Conservation (phyloP, 140 eudicot species). For the Oenanthe javanica region DNA sequence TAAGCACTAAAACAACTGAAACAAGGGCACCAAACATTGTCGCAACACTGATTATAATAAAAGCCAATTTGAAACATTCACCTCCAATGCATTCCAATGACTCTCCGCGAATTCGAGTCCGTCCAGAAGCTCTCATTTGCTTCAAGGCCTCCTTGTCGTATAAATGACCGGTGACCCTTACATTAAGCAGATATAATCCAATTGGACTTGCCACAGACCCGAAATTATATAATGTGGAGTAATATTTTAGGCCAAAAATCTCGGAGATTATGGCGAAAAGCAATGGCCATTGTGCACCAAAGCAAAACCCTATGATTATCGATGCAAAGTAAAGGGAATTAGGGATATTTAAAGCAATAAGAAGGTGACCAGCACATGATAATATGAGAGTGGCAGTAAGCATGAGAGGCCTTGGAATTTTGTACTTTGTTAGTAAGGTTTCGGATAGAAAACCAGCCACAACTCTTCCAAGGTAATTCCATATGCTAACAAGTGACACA, state of each 20-base stretch:
- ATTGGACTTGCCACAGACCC: slow-evolving; percentile 6
- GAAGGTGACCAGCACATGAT: slow-evolving; percentile 1
- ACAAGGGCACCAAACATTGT: not conserved
- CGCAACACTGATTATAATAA: slow-evolving; percentile 1
- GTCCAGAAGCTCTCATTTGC: not conserved
- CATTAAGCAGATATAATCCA: not conserved
- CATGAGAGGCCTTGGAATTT: not conserved
- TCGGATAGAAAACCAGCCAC: slow-evolving; percentile 1
- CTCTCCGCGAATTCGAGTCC: not conserved
- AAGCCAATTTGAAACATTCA: slow-evolving; percentile 2
- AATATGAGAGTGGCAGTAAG: not conserved
- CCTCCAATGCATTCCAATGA: slow-evolving; percentile 4
- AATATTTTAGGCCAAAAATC: slow-evolving; percentile 4
- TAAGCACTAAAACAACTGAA: not conserved
- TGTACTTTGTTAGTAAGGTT: not conserved
- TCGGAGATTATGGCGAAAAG: slow-evolving; percentile 6
- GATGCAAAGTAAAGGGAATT: slow-evolving; percentile 5
- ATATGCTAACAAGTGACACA: slow-evolving; percentile 4
- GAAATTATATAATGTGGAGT: slow-evolving; percentile 1
- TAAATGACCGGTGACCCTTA: not conserved
- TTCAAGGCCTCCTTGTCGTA: slow-evolving; percentile 7
- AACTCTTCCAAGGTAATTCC: slow-evolving; percentile 7
- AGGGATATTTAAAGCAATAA: not conserved
- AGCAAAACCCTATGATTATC: not conserved
- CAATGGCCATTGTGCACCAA: slow-evolving; percentile 1